phyloP scores from a whole-genome alignment of 176 grass and related monocot species.

The Elymus sibiricus region DNA sequence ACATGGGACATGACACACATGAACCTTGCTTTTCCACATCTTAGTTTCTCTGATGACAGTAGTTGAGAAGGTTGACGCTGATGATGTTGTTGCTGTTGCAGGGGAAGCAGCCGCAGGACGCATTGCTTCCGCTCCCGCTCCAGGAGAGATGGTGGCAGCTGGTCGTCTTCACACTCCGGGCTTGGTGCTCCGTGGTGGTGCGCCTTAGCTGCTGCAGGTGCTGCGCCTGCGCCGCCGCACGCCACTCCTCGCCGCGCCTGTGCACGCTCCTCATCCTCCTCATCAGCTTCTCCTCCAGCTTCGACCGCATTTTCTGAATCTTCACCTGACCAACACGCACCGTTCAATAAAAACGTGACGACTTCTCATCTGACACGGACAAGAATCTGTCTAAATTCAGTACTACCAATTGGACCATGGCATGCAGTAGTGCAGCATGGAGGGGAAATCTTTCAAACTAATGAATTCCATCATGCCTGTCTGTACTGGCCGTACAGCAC shows the following conservation, averaged over 20 bases:
- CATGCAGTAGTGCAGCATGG: no score
- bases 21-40: no score
- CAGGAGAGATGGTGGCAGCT: slow-evolving; percentile 36
- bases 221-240: slow-evolving; percentile 51
- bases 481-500: not conserved
- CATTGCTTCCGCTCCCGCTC: slow-evolving; percentile 38
- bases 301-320: slow-evolving; percentile 94
- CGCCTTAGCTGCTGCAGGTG: slow-evolving; percentile 79
- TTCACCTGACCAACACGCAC: slow-evolving; percentile 70
- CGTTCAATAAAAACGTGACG: not conserved
- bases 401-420: no score
- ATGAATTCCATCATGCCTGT: slow-evolving; percentile 7
- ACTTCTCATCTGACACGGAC: not conserved
- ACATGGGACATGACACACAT: no score
- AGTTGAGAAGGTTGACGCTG: slow-evolving; percentile 44
- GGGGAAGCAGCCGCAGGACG: slow-evolving; percentile 78
- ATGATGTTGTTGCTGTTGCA: slow-evolving; percentile 45
- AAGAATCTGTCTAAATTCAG: not conserved
- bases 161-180: slow-evolving; percentile 46
- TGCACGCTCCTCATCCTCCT: slow-evolving; percentile 77
- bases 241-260: slow-evolving; percentile 76
- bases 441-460: slow-evolving; percentile 36
- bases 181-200: slow-evolving; percentile 35
- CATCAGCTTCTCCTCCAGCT: slow-evolving; percentile 97
- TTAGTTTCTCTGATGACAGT: no score